phyloP scores from a whole-genome alignment of 352 stramenopile genomes.

The Globisporangium carolinianum region DNA sequence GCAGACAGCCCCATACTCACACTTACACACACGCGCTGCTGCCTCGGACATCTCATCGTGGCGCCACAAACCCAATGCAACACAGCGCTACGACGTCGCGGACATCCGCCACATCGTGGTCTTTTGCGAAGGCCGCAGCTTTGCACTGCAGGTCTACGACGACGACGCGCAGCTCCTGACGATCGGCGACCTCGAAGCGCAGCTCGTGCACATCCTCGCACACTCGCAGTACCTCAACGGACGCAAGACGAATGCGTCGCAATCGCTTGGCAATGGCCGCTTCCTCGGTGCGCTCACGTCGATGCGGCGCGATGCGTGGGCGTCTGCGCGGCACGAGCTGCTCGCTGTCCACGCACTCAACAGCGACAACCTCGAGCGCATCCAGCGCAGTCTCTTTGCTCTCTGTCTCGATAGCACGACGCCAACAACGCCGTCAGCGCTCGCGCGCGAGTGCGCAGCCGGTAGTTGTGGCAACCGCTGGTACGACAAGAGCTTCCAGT shows the following conservation, averaged over 20 bases:
- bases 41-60: too few relatives aligned
- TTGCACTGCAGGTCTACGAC: constrained; percentile 44
- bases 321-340: constrained; percentile 66
- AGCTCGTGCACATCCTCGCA: constrained; percentile 45
- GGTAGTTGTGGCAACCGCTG: constrained; percentile 82
- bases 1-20: too few relatives aligned
- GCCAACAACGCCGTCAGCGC: constrained; percentile 32
- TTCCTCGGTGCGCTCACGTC: constrained; percentile 86
- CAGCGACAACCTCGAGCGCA: constrained; percentile 62
- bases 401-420: constrained; percentile 81
- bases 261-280: constrained; percentile 12
- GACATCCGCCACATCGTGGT: constrained; percentile 39
- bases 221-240: constrained; percentile 36
- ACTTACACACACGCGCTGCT: too few relatives aligned
- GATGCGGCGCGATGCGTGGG: constrained; percentile 86
- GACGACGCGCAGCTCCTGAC: constrained; percentile 35
- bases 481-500: constrained; percentile 96
- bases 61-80: too few relatives aligned
- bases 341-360: constrained; percentile 31
- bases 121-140: constrained; percentile 46
- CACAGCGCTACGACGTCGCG: constrained; percentile 23
- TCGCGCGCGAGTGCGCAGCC: constrained; percentile 50
- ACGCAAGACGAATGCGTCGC: constrained; percentile 10
- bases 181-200: constrained; percentile 56
- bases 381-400: constrained; percentile 86